A percentile compares a stretch with the other conserved stretches of the same genome.
Conservation (phyloP, 208 protist genomes). For the Strigomonas culicis region DNA sequence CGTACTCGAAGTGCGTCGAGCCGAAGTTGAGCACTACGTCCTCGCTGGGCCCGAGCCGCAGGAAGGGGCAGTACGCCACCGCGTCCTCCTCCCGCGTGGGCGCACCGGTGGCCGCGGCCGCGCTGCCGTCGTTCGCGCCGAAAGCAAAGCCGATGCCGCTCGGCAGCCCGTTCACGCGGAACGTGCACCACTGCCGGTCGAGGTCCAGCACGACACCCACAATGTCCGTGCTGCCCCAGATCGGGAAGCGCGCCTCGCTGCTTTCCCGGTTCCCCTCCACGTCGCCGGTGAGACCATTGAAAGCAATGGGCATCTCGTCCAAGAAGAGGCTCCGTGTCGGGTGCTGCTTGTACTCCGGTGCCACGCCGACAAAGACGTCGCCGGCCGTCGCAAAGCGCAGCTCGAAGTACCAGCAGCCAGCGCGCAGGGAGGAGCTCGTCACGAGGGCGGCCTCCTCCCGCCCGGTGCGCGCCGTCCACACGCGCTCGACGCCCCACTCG, state of each 20-base stretch:
- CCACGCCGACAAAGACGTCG: slow-evolving; percentile 71
- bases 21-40: slow-evolving; percentile 84
- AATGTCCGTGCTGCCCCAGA: slow-evolving; percentile 72
- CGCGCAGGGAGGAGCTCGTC: slow-evolving; percentile 48
- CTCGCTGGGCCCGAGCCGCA: slow-evolving; percentile 64
- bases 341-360: slow-evolving; percentile 23
- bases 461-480: slow-evolving; percentile 56
- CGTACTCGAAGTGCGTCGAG: slow-evolving; percentile 81
- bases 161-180: slow-evolving; percentile 69
- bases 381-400: slow-evolving; percentile 56
- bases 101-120: slow-evolving; percentile 4
- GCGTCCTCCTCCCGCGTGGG: slow-evolving; percentile 8
- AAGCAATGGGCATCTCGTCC: slow-evolving; percentile 40
- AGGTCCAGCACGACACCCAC: slow-evolving; percentile 82
- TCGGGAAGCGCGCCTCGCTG: slow-evolving; percentile 14
- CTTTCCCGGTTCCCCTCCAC: slow-evolving; percentile 16
- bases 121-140: neutral
- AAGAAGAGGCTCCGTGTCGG: neutral
- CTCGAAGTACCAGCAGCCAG: slow-evolving; percentile 89
- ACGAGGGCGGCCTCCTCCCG: slow-evolving; percentile 38
- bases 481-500: slow-evolving; percentile 69
- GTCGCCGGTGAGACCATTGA: slow-evolving; percentile 70
- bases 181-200: slow-evolving; percentile 41
- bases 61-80: slow-evolving; percentile 61
- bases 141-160: slow-evolving; percentile 17